Percentiles rank a stretch among this genome's conserved stretches.
These are phyloP conservation scores for Saturnispora hagleri DNA, from an alignment of 805 yeast genomes.

Conservation along the genomic window DNA sequence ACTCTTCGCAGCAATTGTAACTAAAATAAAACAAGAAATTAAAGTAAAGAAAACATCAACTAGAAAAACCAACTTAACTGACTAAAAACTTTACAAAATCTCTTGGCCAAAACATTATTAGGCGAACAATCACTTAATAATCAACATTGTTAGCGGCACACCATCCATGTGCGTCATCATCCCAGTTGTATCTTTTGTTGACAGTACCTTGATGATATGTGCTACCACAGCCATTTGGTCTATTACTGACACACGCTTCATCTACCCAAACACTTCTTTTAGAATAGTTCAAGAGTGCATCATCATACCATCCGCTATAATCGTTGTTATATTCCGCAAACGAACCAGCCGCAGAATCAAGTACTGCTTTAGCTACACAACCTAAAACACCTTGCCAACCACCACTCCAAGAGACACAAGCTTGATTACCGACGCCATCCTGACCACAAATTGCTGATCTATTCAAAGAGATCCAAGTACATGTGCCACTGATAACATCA, in stretches of 20 bases:
- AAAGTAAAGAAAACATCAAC: too few relatives aligned
- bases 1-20: too few relatives aligned
- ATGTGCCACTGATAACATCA: background rate
- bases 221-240: background rate
- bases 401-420: background rate
- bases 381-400: background rate
- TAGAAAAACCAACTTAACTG: too few relatives aligned
- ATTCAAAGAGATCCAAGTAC: background rate
- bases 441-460: background rate
- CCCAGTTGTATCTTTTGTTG: background rate
- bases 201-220: background rate
- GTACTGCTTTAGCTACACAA: background rate
- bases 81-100: too few relatives aligned
- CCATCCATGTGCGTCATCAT: background rate
- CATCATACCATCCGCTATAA: background rate
- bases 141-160: background rate
- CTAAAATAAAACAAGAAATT: too few relatives aligned
- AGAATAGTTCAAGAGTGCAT: background rate
- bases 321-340: background rate
- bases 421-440: background rate
- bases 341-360: background rate
- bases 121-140: too few relatives aligned
- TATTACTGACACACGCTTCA: background rate
- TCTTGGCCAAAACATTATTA: too few relatives aligned
- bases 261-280: background rate